These are phyloP conservation scores for Neophaeococcomyces aloes DNA, from an alignment of 2,329 filamentous ascomycete species.

Conservation along the genomic window DNA sequence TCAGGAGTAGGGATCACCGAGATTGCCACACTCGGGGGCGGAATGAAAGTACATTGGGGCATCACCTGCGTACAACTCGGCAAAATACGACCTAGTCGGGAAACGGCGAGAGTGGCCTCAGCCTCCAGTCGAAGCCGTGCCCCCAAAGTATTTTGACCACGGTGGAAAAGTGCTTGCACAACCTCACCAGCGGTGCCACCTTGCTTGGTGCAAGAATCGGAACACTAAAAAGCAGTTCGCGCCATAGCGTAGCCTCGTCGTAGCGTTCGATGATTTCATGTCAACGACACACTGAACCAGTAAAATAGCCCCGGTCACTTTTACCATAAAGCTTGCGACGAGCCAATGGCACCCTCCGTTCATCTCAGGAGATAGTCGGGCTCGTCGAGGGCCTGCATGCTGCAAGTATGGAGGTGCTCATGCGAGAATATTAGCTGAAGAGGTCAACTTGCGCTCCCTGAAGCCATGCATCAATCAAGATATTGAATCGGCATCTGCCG, in stretches of 20 bases:
- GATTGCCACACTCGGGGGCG: constrained; percentile 50
- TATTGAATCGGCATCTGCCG: constrained; percentile 48
- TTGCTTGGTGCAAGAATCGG: constrained; percentile 52
- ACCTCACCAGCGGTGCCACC: constrained; percentile 46
- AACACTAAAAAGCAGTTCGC: constrained; percentile 43
- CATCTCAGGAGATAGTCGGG: constrained; percentile 43
- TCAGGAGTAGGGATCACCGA: constrained; percentile 17
- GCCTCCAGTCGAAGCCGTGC: constrained; percentile 35
- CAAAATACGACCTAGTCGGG: constrained; percentile 49
- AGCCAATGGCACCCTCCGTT: constrained; percentile 32
- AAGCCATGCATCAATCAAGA: constrained; percentile 58
- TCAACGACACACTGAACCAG: constrained; percentile 51
- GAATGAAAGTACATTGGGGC: constrained; percentile 49
- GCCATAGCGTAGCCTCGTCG: constrained; percentile 50
- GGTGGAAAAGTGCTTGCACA: constrained; percentile 49
- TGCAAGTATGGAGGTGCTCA: constrained; percentile 48
- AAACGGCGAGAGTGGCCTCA: constrained; percentile 36
- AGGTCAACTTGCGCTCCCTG: constrained; percentile 53
- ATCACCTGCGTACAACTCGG: constrained; percentile 45
- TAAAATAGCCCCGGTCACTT: constrained; percentile 21
- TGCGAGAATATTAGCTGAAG: constrained; percentile 55
- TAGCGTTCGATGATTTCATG: constrained; percentile 63
- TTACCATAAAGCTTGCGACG: background rate
- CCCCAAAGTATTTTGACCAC: constrained; percentile 43
- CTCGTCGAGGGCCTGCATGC: constrained; percentile 45